A percentile compares a stretch with the other conserved stretches of the same genome.
Evolutionary conservation across 176 grass and related monocot species (phyloP).

Genomic region (Saccharum officinarum): DNA sequence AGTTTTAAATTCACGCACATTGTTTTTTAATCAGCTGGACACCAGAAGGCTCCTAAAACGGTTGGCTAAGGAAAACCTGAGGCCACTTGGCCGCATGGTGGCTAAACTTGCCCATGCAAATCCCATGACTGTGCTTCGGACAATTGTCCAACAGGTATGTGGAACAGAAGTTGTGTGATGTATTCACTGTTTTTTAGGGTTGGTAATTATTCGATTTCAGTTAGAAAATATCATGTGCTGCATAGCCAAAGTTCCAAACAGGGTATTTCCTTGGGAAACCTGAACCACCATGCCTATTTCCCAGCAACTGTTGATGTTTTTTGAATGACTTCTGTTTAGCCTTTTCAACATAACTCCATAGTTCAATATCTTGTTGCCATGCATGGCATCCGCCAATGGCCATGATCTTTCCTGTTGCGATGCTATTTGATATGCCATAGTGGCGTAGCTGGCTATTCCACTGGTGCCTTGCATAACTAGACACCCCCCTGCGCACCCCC

Average conservation of each 20-base stretch:
- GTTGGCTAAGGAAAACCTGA: slow-evolving; percentile 98
- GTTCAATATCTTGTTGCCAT: slow-evolving; percentile 2
- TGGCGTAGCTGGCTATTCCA: not conserved
- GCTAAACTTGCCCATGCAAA: slow-evolving; percentile 99
- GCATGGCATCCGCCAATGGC: not conserved
- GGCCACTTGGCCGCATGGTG: slow-evolving; percentile 92
- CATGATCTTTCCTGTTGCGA: not conserved
- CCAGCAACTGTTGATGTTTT: not conserved
- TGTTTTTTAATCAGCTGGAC: slow-evolving; percentile 66
- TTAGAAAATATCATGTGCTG: slow-evolving; percentile 4
- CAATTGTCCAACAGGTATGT: slow-evolving; percentile 96
- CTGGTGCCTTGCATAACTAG: no score
- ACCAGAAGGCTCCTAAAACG: slow-evolving; percentile 98
- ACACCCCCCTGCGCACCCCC: no score
- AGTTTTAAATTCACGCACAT: slow-evolving; percentile 18
- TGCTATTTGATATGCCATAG: not conserved
- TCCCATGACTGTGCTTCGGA: slow-evolving; percentile 97
- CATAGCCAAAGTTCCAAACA: slow-evolving; percentile 4
- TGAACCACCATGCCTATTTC: not conserved
- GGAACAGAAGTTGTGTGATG: slow-evolving; percentile 14
- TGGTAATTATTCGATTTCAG: slow-evolving; percentile 7
- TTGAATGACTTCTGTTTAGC: not conserved
- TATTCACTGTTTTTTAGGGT: slow-evolving; percentile 3
- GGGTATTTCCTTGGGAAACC: not conserved
- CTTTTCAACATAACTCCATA: not conserved